Base-by-base conservation (phyloP, 768 basidiomycete species). In the Leccinum truebloodii region DNA sequence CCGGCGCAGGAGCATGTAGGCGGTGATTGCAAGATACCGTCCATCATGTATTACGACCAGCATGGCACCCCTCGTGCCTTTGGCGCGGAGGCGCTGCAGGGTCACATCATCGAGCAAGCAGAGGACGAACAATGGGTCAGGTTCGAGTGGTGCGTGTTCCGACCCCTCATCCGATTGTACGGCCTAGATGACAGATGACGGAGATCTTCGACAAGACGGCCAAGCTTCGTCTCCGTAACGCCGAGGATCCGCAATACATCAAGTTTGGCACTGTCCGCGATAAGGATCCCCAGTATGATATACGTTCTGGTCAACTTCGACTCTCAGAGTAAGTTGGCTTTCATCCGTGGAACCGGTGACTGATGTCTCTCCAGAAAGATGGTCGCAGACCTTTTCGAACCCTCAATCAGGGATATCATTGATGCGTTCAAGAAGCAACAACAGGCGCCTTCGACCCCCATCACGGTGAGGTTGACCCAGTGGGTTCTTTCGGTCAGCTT, bases 11-110 rank as follows among this genome's bases (percentile, higher is more conserved):
- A 80, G 53, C 73, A 76, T 57, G 74, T 75, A 20, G 76, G 76
- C 57, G 79, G 79, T 4, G 77, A 78, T 55, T 78, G 76, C 54
- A 83, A 82, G 65, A 80, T 83, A 57, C 82, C 82, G 5, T 78
- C 79, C 26, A 73, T 82, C 55, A 59, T 83, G 12, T 83, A 78
- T 64, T 83, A 83, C 58, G 78, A 80, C 58, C 63, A 71, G 35
- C 62, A 66, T 10, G 81, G 81, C 1, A 63, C 63, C 0, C 73
- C 79, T 18, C 71, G 74, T 53, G 78, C 80, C 6, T 75, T 77
- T 34, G 81, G 81, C 20, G 81, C 81, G 13, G 81, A 82, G 65
- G 77, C 81, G 1, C 67, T 74, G 24, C 71, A 72, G 14, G 77
- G 80, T 28, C 75, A 74, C 32, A 71, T 80, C 32, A 65, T 72